Base-by-base conservation (phyloP, 306 rosid genomes). In the Cajanus cajan region DNA sequence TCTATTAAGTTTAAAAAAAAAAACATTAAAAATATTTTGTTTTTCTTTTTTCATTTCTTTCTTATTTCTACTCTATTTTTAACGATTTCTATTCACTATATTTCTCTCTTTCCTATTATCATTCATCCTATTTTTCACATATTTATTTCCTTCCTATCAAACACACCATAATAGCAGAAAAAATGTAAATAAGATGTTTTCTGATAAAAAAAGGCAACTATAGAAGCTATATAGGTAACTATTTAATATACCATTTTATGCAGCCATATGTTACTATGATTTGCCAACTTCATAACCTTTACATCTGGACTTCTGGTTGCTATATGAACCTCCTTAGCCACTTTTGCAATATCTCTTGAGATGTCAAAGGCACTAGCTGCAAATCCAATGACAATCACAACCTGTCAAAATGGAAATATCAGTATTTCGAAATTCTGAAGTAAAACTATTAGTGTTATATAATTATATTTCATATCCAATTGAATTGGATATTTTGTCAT, bases 311-410 rank as follows among this genome's bases (percentile, higher is more conserved):
- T 59, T 76, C 74, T 76, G 19, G 62, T 13, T 76, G 82, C 73
- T 67, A 82, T 10, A 8, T 82, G 85, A 50, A 82, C 78, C 69
- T 82, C 82, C 68, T 76, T 82, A 13, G 85, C 85, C 13, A 76
- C 78, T 69, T 6, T 50, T 16, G 82, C 74, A 69, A 82, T 48
- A 14, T 82, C 85, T 82, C 77, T 75, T 24, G 85, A 82, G 48
- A 82, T 82, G 51, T 82, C 85, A 68, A 68, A 68, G 16, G 85
- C 78, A 62, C 85, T 82, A 9, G 82, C 2, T 50, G 62, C 85
- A 62, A 48, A 76, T 50, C 82, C 85, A 61, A 82, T 70, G 8
- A 82, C 9, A 12, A 82, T 68, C 41, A 82, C 78, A 8, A 64
- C 5, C 85, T 76, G 78, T 59, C 25, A 59, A 36, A 37, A n/a